phyloP scores from a whole-genome alignment of 2,329 filamentous ascomycete genomes.

The Microdochium paspali region DNA sequence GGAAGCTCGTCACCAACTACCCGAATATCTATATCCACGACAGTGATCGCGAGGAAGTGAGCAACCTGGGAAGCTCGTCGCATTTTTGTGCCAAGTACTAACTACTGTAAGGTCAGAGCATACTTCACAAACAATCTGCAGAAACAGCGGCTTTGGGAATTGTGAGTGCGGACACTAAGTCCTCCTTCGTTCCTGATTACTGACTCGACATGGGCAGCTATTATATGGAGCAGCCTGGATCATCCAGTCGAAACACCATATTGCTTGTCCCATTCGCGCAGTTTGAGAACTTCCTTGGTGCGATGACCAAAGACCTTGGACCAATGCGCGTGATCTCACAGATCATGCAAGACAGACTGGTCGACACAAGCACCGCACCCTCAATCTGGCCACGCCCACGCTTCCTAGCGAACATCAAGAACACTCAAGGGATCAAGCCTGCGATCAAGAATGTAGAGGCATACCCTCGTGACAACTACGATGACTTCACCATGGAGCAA shows the following conservation, averaged over 20 bases:
- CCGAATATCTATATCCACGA: slow-evolving; percentile 49
- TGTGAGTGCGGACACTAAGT: no score
- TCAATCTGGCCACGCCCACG: slow-evolving; percentile 56
- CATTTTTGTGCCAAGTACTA: not conserved
- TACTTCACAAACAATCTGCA: slow-evolving; percentile 51
- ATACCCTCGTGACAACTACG: slow-evolving; percentile 41
- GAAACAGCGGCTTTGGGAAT: slow-evolving; percentile 57
- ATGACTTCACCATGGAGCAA: slow-evolving; percentile 32
- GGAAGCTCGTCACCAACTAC: slow-evolving; percentile 46
- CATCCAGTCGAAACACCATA: slow-evolving; percentile 39
- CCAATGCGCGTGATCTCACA: slow-evolving; percentile 29
- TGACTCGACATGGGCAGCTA: slow-evolving; percentile 37
- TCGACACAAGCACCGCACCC: slow-evolving; percentile 50
- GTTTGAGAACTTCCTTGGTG: slow-evolving; percentile 51
- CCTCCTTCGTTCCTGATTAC: no score
- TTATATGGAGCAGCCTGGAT: slow-evolving; percentile 49
- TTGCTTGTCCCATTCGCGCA: slow-evolving; percentile 61
- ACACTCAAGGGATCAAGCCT: slow-evolving; percentile 21
- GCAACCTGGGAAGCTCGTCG: no score
- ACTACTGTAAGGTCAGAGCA: slow-evolving; percentile 22
- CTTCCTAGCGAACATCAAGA: slow-evolving; percentile 34
- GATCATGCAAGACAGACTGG: slow-evolving; percentile 46
- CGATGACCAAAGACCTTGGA: slow-evolving; percentile 51
- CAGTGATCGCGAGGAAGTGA: slow-evolving; percentile 36
- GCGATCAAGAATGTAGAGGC: slow-evolving; percentile 22